A percentile compares a stretch with the other conserved stretches of the same genome.
These are phyloP conservation scores for Blastobotrys malaysiensis DNA, from an alignment of 1,139 yeast species.

Conservation along the genomic window DNA sequence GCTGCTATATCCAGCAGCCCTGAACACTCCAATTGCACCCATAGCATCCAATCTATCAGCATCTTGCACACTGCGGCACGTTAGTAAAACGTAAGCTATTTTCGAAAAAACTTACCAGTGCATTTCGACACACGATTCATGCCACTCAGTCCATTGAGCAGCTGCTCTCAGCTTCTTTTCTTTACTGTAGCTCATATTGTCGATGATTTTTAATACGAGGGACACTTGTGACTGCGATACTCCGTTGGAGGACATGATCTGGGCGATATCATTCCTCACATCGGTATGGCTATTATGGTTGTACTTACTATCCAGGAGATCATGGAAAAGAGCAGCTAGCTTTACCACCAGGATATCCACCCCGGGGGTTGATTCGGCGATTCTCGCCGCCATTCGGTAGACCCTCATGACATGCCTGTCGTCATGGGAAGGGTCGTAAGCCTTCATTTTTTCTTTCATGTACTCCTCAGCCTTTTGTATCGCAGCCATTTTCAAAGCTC, in stretches of 20 bases:
- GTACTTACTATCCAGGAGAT: conserved; percentile 36
- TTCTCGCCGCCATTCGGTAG: conserved; percentile 24
- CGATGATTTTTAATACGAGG: conserved; percentile 26
- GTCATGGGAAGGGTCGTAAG: conserved; percentile 33
- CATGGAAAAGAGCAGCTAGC: conserved; percentile 36
- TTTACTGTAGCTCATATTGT: conserved; percentile 30
- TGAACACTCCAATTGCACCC: conserved; percentile 35
- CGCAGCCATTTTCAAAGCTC: neutral
- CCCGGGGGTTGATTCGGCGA: conserved; percentile 20
- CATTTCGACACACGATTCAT: conserved; percentile 27
- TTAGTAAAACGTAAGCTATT: neutral
- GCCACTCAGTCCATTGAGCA: conserved; percentile 30
- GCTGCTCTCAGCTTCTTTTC: conserved; percentile 26
- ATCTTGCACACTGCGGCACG: conserved; percentile 30
- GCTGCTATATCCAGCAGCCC: conserved; percentile 26
- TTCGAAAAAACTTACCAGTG: conserved; percentile 28
- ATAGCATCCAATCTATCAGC: conserved; percentile 39
- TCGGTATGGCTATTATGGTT: conserved; percentile 13
- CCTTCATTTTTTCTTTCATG: conserved; percentile 24
- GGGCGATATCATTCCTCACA: conserved; percentile 8
- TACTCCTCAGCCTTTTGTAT: conserved; percentile 15
- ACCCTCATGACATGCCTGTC: conserved; percentile 31
- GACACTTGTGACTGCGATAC: conserved; percentile 18
- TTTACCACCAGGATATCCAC: conserved; percentile 31
- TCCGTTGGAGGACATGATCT: conserved; percentile 12